A percentile compares a stretch with the other conserved stretches of the same genome.
These are phyloP conservation scores for Fusarium sororula DNA, from an alignment of 2,329 filamentous ascomycete genomes.

Conservation along the genomic window DNA sequence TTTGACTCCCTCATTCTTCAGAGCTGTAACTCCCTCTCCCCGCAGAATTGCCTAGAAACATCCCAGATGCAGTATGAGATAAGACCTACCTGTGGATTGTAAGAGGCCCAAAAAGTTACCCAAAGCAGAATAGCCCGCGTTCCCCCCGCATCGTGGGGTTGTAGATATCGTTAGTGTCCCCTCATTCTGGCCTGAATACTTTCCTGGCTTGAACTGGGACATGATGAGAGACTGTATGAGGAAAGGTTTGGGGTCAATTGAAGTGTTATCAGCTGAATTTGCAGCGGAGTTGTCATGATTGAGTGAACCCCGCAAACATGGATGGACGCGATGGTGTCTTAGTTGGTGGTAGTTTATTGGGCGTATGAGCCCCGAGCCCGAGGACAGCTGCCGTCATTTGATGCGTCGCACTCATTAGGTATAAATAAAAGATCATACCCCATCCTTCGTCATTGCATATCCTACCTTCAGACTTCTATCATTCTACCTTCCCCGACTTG, in stretches of 20 bases:
- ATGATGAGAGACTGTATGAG: not conserved
- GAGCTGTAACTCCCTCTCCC: not conserved
- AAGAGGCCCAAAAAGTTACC: conserved; percentile 30
- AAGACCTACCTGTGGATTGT: conserved; percentile 1
- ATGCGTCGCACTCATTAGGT: not conserved
- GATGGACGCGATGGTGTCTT: not conserved
- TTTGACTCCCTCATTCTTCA: not conserved
- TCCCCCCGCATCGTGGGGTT: conserved; percentile 16
- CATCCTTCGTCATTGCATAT: not conserved
- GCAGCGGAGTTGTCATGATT: not conserved
- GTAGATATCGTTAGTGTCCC: not conserved
- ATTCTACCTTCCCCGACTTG: too few relatives aligned
- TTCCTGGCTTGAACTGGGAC: conserved; percentile 17
- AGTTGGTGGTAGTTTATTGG: not conserved
- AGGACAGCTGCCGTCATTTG: not conserved
- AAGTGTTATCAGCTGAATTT: not conserved
- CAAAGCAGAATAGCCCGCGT: conserved; percentile 12
- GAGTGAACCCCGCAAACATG: conserved; percentile 3
- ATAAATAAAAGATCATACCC: conserved; percentile 24
- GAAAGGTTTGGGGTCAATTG: not conserved
- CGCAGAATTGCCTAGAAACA: conserved; percentile 7
- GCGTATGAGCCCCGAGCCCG: not conserved
- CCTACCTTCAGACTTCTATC: not conserved
- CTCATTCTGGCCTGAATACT: conserved; percentile 22
- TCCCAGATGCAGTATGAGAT: conserved; percentile 24